Conservation (phyloP, 169 alveolate species). For the Plasmodium chabaudi region DNA sequence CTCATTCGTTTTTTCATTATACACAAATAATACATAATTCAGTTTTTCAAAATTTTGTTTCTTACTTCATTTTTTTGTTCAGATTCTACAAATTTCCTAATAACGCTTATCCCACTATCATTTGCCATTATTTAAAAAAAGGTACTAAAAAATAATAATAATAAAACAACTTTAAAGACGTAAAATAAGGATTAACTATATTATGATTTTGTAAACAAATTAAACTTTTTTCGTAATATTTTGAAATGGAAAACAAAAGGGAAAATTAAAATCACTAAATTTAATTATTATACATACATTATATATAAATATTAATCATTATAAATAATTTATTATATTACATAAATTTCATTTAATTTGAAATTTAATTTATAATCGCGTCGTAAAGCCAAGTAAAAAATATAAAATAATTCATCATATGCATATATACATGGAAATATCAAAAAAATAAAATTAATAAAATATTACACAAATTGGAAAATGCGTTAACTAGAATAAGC, state of each 20-base stretch:
- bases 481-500: too few species aligned
- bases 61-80: conserved; percentile 74
- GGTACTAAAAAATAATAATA: conserved; percentile 32
- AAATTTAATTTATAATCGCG: too few species aligned
- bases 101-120: conserved; percentile 75
- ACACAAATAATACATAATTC: neutral
- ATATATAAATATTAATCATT: too few species aligned
- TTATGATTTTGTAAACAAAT: conserved; percentile 15
- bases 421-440: too few species aligned
- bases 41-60: neutral
- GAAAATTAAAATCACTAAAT: conserved; percentile 22
- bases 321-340: too few species aligned
- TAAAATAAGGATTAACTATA: conserved; percentile 14
- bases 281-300: neutral
- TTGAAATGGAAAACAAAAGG: conserved; percentile 28
- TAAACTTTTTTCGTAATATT: conserved; percentile 21
- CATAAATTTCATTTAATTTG: too few species aligned
- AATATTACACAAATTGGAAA: too few species aligned
- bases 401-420: too few species aligned
- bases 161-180: conserved; percentile 21
- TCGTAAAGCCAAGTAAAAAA: too few species aligned
- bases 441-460: too few species aligned
- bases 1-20: neutral
- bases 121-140: conserved; percentile 55
- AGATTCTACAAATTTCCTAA: conserved; percentile 73